Evolutionary conservation across 2,329 filamentous ascomycete species (phyloP), one percentile per base, ranked within the genome.

Genomic region (Botryosphaeria dothidea): DNA sequence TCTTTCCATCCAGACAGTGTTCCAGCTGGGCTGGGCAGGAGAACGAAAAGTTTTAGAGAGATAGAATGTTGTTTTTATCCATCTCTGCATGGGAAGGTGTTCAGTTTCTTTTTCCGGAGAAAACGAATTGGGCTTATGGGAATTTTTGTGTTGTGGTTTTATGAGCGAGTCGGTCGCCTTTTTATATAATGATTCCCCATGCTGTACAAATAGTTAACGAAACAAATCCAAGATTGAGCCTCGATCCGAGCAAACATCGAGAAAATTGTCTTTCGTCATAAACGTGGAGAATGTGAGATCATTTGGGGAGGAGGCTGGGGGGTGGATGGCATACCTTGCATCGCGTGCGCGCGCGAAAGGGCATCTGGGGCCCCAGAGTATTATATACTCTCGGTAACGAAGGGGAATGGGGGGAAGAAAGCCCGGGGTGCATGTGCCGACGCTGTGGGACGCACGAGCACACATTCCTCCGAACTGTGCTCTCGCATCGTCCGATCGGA

Each of bases 121-220:
- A 31, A 52, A 11, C 36, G 29, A 25, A 27, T 58, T 25, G 49
- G 49, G n/a, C 31, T 43, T 58, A 23, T 25, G 38, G 38, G 25
- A 23, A 21, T 19, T 19, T 58, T 31, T 21, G n/a, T 34, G 41
- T 21, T 4, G 38, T 21, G 25, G 41, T 17, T 23, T 29, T 29
- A 27, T 3, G 49, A 49, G 49, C 17, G 17, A 34, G 27, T 27
- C 13, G 56, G 21, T 38, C 25, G 52, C 9, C 25, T 13, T 34
- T 45, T 34, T 45, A n/a, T 27, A 45, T 60, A 60, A 60, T 60
- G 56, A 60, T 60, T 60, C 56, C n/a, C 56, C 38, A 60, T 45
- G 56, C 27, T 60, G 56, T 60, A 60, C 15, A 48, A 21, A 60
- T 60, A 60, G 41, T 60, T 60, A 46, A 60, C 38, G 56, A 58